Conservation (phyloP, 257 asterid species). For the Nicotiana paniculata region DNA sequence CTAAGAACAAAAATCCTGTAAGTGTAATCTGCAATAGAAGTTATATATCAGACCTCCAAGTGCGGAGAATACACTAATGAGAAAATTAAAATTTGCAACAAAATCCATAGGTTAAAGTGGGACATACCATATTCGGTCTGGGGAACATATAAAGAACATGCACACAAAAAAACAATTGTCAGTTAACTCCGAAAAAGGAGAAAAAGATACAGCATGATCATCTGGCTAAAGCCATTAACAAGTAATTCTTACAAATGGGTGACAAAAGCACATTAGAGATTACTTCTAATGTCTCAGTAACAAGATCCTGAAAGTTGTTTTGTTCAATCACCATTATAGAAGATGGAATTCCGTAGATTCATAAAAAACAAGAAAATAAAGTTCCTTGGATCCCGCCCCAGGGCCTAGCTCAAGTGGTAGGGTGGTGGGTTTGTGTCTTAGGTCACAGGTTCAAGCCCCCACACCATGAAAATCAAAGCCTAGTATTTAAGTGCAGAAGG, state of each 20-base stretch:
- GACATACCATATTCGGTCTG: conserved; percentile 86
- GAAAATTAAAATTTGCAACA: conserved; percentile 6
- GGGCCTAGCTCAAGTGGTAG: no score
- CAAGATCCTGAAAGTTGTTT: not conserved
- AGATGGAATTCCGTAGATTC: not conserved
- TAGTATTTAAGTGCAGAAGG: no score
- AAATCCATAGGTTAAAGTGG: not conserved
- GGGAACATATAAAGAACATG: conserved; percentile 31
- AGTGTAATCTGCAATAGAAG: conserved; percentile 67
- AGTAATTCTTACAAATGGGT: not conserved
- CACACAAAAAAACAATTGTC: conserved; percentile 19
- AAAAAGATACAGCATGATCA: not conserved
- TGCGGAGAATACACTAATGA: not conserved
- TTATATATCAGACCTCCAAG: conserved; percentile 9
- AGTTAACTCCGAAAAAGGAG: conserved; percentile 13
- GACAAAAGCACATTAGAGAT: not conserved
- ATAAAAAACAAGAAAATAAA: not conserved
- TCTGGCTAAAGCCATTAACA: conserved; percentile 1
- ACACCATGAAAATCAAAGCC: no score
- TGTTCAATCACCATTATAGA: not conserved
- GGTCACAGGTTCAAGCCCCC: no score
- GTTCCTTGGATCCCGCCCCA: no score
- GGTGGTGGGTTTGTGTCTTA: no score
- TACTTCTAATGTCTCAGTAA: not conserved
- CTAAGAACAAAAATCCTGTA: conserved; percentile 61